phyloP scores from a whole-genome alignment of 768 basidiomycete genomes.

The Lactifluus volemus region DNA sequence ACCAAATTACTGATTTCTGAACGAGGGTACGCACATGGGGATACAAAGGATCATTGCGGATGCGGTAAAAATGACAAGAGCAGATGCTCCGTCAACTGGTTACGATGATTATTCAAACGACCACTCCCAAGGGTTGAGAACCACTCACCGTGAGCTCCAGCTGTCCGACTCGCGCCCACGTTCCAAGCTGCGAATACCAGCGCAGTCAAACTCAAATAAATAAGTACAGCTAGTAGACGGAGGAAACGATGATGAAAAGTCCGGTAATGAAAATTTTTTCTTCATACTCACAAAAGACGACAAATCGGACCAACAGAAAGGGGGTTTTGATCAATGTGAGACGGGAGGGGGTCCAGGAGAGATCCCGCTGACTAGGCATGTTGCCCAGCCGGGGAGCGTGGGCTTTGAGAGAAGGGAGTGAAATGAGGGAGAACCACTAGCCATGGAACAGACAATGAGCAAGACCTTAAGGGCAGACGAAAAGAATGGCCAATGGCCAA shows the following conservation, averaged over 20 bases:
- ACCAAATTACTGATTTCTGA: conserved; percentile 36
- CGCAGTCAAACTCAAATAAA: conserved; percentile 28
- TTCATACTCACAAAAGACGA: conserved; percentile 44
- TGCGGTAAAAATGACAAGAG: neutral
- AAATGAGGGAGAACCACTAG: neutral
- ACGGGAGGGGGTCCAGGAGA: neutral
- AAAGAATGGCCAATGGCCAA: no score
- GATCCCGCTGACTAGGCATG: neutral
- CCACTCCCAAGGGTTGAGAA: neutral
- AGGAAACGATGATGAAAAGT: neutral
- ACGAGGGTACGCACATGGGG: conserved; percentile 29
- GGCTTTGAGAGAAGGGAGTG: neutral
- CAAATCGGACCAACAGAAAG: conserved; percentile 48
- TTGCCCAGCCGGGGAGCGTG: neutral
- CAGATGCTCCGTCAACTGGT: neutral
- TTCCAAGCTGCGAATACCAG: conserved; percentile 16
- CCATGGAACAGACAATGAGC: neutral
- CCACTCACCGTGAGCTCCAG: neutral
- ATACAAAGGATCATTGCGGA: conserved; percentile 28
- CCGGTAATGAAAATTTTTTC: neutral
- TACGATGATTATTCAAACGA: neutral
- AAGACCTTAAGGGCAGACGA: neutral
- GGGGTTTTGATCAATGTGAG: conserved; percentile 33
- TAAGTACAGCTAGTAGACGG: conserved; percentile 30
- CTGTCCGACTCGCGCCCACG: neutral